Evolutionary conservation across 1,139 yeast species (phyloP).

Genomic region (Taphrina wiesneri): DNA sequence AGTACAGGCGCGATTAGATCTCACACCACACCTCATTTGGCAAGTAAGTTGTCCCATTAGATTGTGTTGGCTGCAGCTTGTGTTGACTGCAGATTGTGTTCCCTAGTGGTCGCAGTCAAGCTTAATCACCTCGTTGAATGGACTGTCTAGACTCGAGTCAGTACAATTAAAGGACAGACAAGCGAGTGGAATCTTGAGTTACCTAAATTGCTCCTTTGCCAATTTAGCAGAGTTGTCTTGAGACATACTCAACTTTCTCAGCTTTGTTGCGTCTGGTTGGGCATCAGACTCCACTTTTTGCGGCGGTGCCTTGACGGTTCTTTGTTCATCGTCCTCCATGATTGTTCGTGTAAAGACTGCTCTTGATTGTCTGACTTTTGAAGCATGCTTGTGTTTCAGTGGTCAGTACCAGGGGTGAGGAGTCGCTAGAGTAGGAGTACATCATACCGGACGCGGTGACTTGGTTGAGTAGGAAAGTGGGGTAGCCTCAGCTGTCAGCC

Average conservation of each 20-base stretch:
- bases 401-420: no score
- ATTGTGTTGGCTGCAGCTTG: no score
- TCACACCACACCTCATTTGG: no score
- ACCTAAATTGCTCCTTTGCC: constrained; percentile 18
- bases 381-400: no score
- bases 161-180: background rate
- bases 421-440: no score
- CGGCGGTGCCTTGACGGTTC: constrained; percentile 1
- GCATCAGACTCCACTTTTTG: background rate
- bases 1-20: no score
- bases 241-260: constrained; percentile 11
- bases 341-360: background rate
- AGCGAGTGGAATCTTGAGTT: background rate
- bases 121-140: constrained; percentile 15
- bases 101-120: background rate
- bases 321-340: constrained; percentile 16
- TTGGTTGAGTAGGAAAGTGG: background rate
- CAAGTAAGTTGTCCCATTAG: no score
- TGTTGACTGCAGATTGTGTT: no score
- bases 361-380: no score
- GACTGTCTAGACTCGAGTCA: constrained; percentile 2
- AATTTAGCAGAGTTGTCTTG: constrained; percentile 17
- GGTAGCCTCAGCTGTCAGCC: background rate
- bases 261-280: constrained; percentile 17
- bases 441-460: no score